Base-by-base conservation (phyloP, 2,329 filamentous ascomycete genomes). In the Cladosporium phlei region DNA sequence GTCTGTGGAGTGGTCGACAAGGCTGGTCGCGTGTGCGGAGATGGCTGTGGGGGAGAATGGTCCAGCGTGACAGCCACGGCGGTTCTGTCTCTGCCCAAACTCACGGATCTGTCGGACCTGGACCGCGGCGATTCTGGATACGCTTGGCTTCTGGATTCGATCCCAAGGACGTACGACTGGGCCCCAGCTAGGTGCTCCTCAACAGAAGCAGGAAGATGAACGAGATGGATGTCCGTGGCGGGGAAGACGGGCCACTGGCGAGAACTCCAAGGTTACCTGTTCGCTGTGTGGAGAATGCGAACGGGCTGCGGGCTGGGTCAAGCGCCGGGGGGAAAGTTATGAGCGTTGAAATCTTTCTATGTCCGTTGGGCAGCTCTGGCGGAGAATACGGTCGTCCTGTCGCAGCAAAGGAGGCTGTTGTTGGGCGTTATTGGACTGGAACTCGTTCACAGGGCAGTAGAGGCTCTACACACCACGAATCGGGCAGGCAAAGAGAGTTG, bases 231-330 rank as follows among this genome's bases (percentile, higher is more conserved):
- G n/a, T 20, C 33, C 10, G 19, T 20, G 16, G 33, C 33, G 33
- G 9, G 33, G 33, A 34, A 27, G 28, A 22, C 30, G 12, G 11
- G 32, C n/a, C 7, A 12, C 20, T 43, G 12, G 39, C 35, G 35
- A 38, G 35, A 22, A n/a, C 24, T 7, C 22, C 17, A 27, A 39
- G 16, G 37, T 39, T 39, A 17, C 40, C 35, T 11, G 28, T 27
- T 38, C 33, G 10, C 12, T 11, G 16, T 35, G 40, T 44, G 40
- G 40, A 35, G 40, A 35, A 25, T n/a, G 35, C 34, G 44, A 46
- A 32, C 44, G 44, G 44, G 34, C 44, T 46, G 44, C 44, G 27
- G 34, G 35, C 35, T 46, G 44, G n/a, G 20, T 38, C 44, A 38
- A 38, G 44, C 34, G 34, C 22, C 39, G 34, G 32, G 44, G 44